These are phyloP conservation scores for Clitopilus passeckerianus DNA, from an alignment of 768 basidiomycete genomes.

Conservation along the genomic window DNA sequence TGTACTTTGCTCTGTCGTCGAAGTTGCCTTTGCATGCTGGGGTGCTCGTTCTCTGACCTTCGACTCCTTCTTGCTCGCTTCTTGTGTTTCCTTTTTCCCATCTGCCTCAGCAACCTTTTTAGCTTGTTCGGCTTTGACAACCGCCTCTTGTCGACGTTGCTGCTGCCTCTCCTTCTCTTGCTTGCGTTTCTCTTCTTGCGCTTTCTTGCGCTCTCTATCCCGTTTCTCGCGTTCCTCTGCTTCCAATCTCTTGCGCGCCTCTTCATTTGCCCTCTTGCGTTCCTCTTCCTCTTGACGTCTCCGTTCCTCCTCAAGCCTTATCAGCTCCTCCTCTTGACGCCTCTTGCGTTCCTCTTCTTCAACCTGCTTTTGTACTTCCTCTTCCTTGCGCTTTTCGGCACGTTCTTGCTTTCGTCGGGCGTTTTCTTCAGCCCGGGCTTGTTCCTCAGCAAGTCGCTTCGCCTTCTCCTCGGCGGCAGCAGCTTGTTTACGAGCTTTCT, in stretches of 20 bases:
- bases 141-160: constrained; percentile 9
- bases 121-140: constrained; percentile 10
- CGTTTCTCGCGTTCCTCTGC: constrained; percentile 6
- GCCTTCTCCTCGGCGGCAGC: constrained; percentile 14
- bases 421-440: constrained; percentile 22
- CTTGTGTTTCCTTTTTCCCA: not conserved
- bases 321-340: not conserved
- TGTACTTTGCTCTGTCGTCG: no score
- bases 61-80: constrained; percentile 8
- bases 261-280: constrained; percentile 1
- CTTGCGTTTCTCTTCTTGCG: constrained; percentile 6
- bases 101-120: constrained; percentile 1
- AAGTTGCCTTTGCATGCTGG: no score
- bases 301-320: constrained; percentile 5
- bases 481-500: constrained; percentile 18
- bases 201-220: not conserved
- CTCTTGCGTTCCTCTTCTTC: not conserved
- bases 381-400: constrained; percentile 17
- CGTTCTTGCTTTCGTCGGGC: constrained; percentile 22
- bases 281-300: constrained; percentile 4
- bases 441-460: constrained; percentile 20
- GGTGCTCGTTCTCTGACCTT: constrained; percentile 2
- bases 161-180: constrained; percentile 5
- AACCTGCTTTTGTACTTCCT: constrained; percentile 5
- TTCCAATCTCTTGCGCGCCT: not conserved